phyloP scores from a whole-genome alignment of 108 stramenopile species.

The Fistulifera pelliculosa region DNA sequence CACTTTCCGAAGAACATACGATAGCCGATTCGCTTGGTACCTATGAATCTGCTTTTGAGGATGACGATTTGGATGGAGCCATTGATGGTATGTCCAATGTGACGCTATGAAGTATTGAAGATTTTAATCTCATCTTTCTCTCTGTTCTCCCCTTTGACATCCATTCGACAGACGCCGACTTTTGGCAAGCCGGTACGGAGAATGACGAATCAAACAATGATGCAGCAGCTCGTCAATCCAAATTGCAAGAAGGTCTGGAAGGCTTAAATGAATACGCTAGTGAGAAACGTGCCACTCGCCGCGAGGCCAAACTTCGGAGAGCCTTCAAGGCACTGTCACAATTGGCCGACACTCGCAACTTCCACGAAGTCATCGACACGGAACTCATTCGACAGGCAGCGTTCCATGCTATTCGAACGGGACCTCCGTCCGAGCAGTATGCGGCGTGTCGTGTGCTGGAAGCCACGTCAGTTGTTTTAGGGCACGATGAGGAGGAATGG shows the following conservation, averaged over 20 bases:
- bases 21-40: slow-evolving; percentile 25
- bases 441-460: slow-evolving; percentile 77
- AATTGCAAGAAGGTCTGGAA: slow-evolving; percentile 16
- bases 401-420: slow-evolving; percentile 23
- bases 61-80: slow-evolving; percentile 23
- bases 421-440: slow-evolving; percentile 69
- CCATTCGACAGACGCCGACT: slow-evolving; percentile 1
- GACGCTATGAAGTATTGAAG: background rate
- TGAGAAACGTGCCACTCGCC: slow-evolving; percentile 55
- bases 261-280: slow-evolving; percentile 24
- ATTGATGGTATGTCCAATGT: background rate
- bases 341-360: slow-evolving; percentile 19
- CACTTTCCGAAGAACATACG: slow-evolving; percentile 33
- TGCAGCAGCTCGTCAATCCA: slow-evolving; percentile 18
- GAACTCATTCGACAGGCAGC: slow-evolving; percentile 17
- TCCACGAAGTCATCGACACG: slow-evolving; percentile 18
- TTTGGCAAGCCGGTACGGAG: slow-evolving; percentile 5
- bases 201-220: slow-evolving; percentile 5
- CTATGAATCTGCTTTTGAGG: slow-evolving; percentile 9
- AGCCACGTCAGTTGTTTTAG: slow-evolving; percentile 58
- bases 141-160: background rate
- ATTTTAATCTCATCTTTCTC: background rate
- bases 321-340: slow-evolving; percentile 62
- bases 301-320: slow-evolving; percentile 38
- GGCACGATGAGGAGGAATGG: slow-evolving; percentile 45